phyloP scores from a whole-genome alignment of 768 basidiomycete species.

The Leucocoprinus sp. region DNA sequence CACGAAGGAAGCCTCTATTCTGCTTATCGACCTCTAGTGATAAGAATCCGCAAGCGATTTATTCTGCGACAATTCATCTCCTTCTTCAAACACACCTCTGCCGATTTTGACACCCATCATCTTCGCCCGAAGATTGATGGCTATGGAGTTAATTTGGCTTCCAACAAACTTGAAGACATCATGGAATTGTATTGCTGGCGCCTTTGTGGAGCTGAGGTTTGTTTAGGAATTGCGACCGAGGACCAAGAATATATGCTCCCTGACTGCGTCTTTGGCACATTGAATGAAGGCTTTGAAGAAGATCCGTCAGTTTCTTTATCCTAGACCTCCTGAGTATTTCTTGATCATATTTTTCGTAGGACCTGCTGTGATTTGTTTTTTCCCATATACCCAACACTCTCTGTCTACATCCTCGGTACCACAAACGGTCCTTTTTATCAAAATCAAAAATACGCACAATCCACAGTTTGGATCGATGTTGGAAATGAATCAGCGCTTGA shows the following conservation, averaged over 20 bases:
- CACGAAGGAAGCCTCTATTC: conserved; percentile 19
- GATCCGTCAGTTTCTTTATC: conserved; percentile 27
- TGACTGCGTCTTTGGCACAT: conserved; percentile 43
- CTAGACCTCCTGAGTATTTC: background rate
- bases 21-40: conserved; percentile 23
- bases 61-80: conserved; percentile 25
- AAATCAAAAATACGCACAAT: conserved; percentile 12
- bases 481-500: conserved; percentile 45
- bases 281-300: conserved; percentile 41
- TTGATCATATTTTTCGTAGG: conserved; percentile 17
- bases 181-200: conserved; percentile 43
- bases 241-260: conserved; percentile 50
- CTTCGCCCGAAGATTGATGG: conserved; percentile 7
- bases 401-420: conserved; percentile 43
- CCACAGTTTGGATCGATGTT: conserved; percentile 32
- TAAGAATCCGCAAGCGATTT: conserved; percentile 23
- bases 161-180: conserved; percentile 22
- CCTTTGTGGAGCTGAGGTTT: conserved; percentile 41
- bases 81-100: conserved; percentile 23
- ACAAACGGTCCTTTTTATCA: conserved; percentile 15
- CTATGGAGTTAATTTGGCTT: conserved; percentile 9
- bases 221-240: conserved; percentile 44
- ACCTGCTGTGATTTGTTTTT: conserved; percentile 45
- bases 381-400: conserved; percentile 44
- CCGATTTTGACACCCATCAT: conserved; percentile 10